Base-by-base conservation (phyloP, 2,329 filamentous ascomycete species). In the Alternaria novae-zelandiae region DNA sequence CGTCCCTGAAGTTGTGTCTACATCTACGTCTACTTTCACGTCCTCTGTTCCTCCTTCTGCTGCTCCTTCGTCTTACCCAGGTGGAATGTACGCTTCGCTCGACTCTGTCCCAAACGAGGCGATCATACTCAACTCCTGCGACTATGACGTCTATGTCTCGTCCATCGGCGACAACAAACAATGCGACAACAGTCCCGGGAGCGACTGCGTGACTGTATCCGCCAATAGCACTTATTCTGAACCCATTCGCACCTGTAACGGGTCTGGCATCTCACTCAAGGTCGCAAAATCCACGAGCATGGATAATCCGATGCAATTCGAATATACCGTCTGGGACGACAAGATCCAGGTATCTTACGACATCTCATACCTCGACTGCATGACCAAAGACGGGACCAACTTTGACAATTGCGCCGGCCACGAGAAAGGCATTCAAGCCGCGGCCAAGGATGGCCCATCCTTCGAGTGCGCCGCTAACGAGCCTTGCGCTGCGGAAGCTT, bases 111-210 rank as follows among this genome's bases (percentile, higher is more conserved):
- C 69, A 1, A 54, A 65, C 36, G 30, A 57, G 10, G 69, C 65
- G 10, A 60, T 59, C 5, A 59, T 74, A 21, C 54, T 63, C 20
- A 74, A 73, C 51, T 74, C 70, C 0, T 73, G 71, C 50, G 45
- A 54, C 6, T 70, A 71, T 8, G 54, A 65, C 0, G 54, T 74
- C 28, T 72, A 65, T n/a, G 30, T 73, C 3, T 59, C 51, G 4
- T 74, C 70, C 0, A 55, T 65, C 2, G 69, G 64, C 20, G 59
- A 41, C 36, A 41, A 41, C 5, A 0, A n/a, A n/a, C n/a, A n/a
- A n/a, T n/a, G 64, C 20, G 59, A 41, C 36, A 41, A 41, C 5
- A 0, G 60, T 1, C 45, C 57, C 0, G 57, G 46, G 0, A 45
- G 43, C 30, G 55, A 54, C 1, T 23, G 54, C 26, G 23, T 65